Percentiles rank a stretch among this genome's conserved stretches.
Evolutionary conservation across 345 rosid genomes (phyloP).

Genomic region (Eucalyptus pauciflora): DNA sequence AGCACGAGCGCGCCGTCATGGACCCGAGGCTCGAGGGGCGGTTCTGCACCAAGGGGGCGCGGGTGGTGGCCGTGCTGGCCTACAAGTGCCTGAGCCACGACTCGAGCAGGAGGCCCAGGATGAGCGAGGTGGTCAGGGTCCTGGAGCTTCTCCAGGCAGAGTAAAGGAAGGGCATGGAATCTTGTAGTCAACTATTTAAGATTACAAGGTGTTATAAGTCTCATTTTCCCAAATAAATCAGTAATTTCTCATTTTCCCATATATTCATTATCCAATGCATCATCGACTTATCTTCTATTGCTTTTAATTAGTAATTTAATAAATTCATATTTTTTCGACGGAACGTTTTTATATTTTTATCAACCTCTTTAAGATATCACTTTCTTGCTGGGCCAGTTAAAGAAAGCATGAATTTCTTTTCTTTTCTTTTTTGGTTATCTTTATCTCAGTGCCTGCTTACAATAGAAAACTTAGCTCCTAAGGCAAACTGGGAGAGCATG

Average conservation of each 20-base stretch:
- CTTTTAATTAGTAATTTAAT: background rate
- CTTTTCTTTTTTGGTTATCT: background rate
- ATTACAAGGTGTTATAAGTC: background rate
- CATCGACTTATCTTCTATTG: too few species aligned
- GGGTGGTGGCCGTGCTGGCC: slow-evolving; percentile 37
- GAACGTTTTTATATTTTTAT: background rate
- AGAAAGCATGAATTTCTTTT: background rate
- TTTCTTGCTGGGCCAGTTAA: background rate
- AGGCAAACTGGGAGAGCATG: background rate
- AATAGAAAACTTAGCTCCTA: background rate
- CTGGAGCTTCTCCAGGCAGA: slow-evolving; percentile 34
- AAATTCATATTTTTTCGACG: background rate
- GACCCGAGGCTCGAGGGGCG: slow-evolving; percentile 62
- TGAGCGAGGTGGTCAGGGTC: slow-evolving; percentile 46
- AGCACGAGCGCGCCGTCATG: slow-evolving; percentile 22
- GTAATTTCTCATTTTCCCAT: background rate
- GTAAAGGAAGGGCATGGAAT: background rate
- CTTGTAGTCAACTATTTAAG: background rate
- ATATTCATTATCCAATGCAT: background rate
- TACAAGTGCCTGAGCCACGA: slow-evolving; percentile 52
- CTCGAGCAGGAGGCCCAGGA: slow-evolving; percentile 55
- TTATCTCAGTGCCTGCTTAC: background rate
- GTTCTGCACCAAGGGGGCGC: slow-evolving; percentile 41
- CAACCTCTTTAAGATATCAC: background rate
- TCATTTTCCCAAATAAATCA: background rate